Conservation (phyloP, 805 yeast genomes). For the Millerago galiae region DNA sequence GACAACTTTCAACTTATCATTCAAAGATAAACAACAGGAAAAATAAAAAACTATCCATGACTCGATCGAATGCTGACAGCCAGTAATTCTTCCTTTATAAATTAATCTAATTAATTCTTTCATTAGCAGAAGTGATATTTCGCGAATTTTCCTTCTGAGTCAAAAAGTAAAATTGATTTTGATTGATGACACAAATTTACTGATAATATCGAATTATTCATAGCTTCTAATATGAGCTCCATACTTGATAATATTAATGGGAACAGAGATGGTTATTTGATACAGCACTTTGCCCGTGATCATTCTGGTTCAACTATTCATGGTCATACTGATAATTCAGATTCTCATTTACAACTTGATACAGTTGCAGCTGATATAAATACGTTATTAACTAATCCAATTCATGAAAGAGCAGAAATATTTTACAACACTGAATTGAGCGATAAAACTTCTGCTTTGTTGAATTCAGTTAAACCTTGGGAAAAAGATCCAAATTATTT, state of each 20-base stretch:
- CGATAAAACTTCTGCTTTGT: slow-evolving; percentile 9
- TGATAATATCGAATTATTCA: no score
- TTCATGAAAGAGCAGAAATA: slow-evolving; percentile 9
- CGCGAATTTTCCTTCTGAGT: no score
- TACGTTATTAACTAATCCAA: slow-evolving; percentile 10
- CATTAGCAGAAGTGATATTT: no score
- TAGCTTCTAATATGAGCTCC: no score
- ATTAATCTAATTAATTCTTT: no score
- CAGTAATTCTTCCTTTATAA: no score
- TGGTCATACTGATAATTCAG: not conserved
- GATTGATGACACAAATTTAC: no score
- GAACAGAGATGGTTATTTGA: slow-evolving; percentile 9
- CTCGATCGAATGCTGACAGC: no score
- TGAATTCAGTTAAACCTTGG: slow-evolving; percentile 44
- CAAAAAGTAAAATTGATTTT: no score
- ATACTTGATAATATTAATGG: slow-evolving; percentile 5
- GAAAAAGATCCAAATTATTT: slow-evolving; percentile 52
- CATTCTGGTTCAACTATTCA: not conserved
- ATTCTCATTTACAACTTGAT: slow-evolving; percentile 6
- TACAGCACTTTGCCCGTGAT: slow-evolving; percentile 4
- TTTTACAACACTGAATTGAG: slow-evolving; percentile 12
- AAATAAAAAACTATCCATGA: no score
- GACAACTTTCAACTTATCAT: no score
- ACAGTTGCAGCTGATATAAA: slow-evolving; percentile 13
- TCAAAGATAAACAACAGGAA: no score